Evolutionary conservation across 1,139 yeast species (phyloP).

Genomic region (Kodamaea sp.): DNA sequence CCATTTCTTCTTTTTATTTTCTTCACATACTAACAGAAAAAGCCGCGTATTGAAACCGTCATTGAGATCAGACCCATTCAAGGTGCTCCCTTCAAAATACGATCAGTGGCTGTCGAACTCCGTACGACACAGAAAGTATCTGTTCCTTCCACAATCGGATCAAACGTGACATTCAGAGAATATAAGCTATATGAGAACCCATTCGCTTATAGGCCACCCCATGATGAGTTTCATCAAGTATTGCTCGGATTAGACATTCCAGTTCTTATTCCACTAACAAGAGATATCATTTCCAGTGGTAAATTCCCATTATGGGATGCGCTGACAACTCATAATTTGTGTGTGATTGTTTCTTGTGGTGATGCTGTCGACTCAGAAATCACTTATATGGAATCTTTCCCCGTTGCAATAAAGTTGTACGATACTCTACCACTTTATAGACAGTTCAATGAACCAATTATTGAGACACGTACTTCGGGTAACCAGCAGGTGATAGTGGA

Average conservation of each 20-base stretch:
- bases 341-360: slow-evolving; percentile 35
- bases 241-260: slow-evolving; percentile 59
- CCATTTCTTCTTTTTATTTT: neutral
- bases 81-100: slow-evolving; percentile 36
- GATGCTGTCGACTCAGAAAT: slow-evolving; percentile 30
- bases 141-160: slow-evolving; percentile 40
- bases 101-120: slow-evolving; percentile 38
- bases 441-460: slow-evolving; percentile 50
- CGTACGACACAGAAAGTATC: slow-evolving; percentile 38
- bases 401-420: slow-evolving; percentile 46
- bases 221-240: slow-evolving; percentile 33
- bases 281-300: slow-evolving; percentile 48
- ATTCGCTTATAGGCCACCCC: slow-evolving; percentile 33
- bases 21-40: slow-evolving; percentile 11
- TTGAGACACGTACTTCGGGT: slow-evolving; percentile 33
- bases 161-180: slow-evolving; percentile 37
- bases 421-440: slow-evolving; percentile 54
- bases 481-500: slow-evolving; percentile 45
- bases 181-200: slow-evolving; percentile 36
- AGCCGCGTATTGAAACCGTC: slow-evolving; percentile 45
- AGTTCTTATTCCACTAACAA: slow-evolving; percentile 54
- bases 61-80: slow-evolving; percentile 37
- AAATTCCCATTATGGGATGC: slow-evolving; percentile 40
- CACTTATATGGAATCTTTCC: slow-evolving; percentile 36
- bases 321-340: slow-evolving; percentile 33